These are phyloP conservation scores for Pachysandra terminalis DNA, from an alignment of 164 flowering plant genomes.

Conservation along the genomic window DNA sequence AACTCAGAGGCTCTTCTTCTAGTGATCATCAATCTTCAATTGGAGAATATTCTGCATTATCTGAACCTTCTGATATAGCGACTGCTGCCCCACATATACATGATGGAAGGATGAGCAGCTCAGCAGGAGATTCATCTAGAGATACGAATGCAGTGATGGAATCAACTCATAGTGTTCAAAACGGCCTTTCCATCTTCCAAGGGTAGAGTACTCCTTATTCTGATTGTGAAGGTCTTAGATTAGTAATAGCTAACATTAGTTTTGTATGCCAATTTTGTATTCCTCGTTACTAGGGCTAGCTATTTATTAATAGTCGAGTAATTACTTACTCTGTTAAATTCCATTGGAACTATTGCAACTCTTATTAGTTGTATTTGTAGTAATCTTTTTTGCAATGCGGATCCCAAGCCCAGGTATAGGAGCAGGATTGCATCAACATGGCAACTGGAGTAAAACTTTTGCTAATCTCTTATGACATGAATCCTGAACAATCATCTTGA, in stretches of 20 bases:
- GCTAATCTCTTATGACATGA: too few species aligned
- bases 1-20: slow-evolving; percentile 14
- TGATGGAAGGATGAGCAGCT: slow-evolving; percentile 26
- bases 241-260: background rate
- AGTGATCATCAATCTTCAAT: slow-evolving; percentile 27
- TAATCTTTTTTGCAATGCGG: too few species aligned
- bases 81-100: slow-evolving; percentile 24
- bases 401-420: too few species aligned
- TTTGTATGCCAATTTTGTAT: background rate
- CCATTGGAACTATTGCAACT: too few species aligned
- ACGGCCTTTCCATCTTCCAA: slow-evolving; percentile 65
- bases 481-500: too few species aligned
- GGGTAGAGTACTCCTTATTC: slow-evolving; percentile 41
- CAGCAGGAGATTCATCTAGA: slow-evolving; percentile 33
- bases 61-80: slow-evolving; percentile 27
- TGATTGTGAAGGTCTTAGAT: background rate
- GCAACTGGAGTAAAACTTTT: too few species aligned
- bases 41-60: slow-evolving; percentile 22
- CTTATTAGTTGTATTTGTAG: too few species aligned
- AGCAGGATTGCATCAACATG: too few species aligned
- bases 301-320: too few species aligned
- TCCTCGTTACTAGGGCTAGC: too few species aligned
- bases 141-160: slow-evolving; percentile 25
- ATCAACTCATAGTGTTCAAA: slow-evolving; percentile 29
- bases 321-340: too few species aligned